Percentiles rank a stretch among this genome's conserved stretches.
Evolutionary conservation across 208 protist genomes (phyloP).

Genomic region (Acanthamoeba sp.): DNA sequence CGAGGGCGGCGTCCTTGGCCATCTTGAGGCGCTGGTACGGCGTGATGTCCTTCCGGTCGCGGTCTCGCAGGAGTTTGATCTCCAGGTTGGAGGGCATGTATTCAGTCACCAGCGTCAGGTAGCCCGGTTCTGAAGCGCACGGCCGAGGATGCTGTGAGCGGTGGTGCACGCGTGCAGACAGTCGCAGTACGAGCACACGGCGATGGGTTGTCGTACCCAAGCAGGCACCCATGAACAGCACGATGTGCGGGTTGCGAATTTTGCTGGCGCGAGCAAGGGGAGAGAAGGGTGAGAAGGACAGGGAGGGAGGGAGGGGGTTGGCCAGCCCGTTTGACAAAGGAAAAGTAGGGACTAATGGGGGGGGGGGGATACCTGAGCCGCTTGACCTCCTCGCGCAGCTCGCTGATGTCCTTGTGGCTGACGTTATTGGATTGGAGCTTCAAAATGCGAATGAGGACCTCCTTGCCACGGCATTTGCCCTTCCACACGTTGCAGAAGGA

Average conservation of each 20-base stretch:
- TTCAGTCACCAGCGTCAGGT: slow-evolving; percentile 49
- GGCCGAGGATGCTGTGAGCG: background rate
- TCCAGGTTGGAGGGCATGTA: slow-evolving; percentile 59
- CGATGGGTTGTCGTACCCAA: background rate
- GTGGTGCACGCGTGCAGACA: background rate
- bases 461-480: slow-evolving; percentile 54
- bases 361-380: background rate
- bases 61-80: slow-evolving; percentile 24
- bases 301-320: background rate
- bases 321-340: no score
- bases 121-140: background rate
- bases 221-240: slow-evolving; percentile 47
- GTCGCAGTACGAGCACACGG: background rate
- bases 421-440: background rate
- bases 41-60: slow-evolving; percentile 24
- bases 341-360: no score
- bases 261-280: background rate
- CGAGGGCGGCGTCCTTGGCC: slow-evolving; percentile 65
- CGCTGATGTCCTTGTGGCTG: slow-evolving; percentile 27
- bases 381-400: slow-evolving; percentile 38
- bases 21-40: slow-evolving; percentile 60
- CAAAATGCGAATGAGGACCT: slow-evolving; percentile 46
- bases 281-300: background rate
- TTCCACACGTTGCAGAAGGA: slow-evolving; percentile 47
- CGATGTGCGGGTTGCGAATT: slow-evolving; percentile 57